Evolutionary conservation across 2,329 filamentous ascomycete genomes (phyloP).

Genomic region (Raffaelea deltoideospora): DNA sequence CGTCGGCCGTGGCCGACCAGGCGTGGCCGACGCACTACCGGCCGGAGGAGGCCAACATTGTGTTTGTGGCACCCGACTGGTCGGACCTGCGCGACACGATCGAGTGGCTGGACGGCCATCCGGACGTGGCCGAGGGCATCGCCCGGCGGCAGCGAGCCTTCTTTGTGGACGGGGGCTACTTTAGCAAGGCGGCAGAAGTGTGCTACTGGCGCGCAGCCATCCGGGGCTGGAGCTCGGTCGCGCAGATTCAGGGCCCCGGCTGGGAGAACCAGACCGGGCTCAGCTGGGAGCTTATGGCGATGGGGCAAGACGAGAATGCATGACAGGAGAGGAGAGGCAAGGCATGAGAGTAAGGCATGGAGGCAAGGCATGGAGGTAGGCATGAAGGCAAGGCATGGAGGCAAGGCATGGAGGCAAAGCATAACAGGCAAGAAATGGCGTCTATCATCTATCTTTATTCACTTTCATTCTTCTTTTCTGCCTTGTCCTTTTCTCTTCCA

Average conservation of each 20-base stretch:
- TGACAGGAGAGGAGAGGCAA: too few relatives aligned
- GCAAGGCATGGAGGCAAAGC: too few relatives aligned
- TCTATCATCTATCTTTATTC: too few relatives aligned
- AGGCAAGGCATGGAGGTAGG: too few relatives aligned
- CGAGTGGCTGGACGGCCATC: constrained; percentile 24
- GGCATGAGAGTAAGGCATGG: too few relatives aligned
- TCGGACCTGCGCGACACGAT: constrained; percentile 27
- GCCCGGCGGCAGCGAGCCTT: constrained; percentile 24
- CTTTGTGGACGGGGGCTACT: constrained; percentile 22
- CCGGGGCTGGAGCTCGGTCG: constrained; percentile 26
- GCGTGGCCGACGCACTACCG: constrained; percentile 21
- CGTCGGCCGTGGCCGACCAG: not conserved
- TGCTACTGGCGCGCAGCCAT: constrained; percentile 33
- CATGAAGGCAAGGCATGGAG: too few relatives aligned
- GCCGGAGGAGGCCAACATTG: constrained; percentile 20
- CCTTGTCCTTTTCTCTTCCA: too few relatives aligned
- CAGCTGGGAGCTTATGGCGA: constrained; percentile 3
- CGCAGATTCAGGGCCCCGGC: constrained; percentile 13
- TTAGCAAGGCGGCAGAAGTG: constrained; percentile 26
- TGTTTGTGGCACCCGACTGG: constrained; percentile 31
- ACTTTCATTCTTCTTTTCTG: too few relatives aligned
- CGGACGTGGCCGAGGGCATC: constrained; percentile 23
- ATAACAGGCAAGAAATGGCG: too few relatives aligned
- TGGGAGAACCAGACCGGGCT: constrained; percentile 10
- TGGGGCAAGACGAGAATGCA: not conserved